Evolutionary conservation across 1,284 basidiomycete genomes (phyloP), one percentile per base, ranked within the genome.

Genomic region (Cystobasidium slooffiae): DNA sequence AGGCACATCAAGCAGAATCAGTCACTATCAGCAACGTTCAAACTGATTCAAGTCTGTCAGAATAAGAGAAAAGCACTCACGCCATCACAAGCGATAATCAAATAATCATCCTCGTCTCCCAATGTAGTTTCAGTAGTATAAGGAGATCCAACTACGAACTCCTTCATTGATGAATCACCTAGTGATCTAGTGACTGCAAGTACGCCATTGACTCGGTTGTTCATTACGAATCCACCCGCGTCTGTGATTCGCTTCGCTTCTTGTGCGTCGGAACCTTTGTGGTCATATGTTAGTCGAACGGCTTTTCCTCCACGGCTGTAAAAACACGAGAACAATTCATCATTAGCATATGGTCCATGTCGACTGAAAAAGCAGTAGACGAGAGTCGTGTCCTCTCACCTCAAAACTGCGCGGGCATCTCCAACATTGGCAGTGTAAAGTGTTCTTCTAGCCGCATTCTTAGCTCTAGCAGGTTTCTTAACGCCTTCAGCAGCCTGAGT

Each of bases 101-200:
- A 82, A 83, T 96, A 95, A 81, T 97, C 93, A 82, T 99, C 97
- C 10, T 93, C 90, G 12, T 92, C 89, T 69, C 89, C 90, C 20
- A 99, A 84, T 76, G 90, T 89, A 6, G 96, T 98, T 83, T 98
- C 94, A 18, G 97, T 99, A 16, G 97, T 99, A 83, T 97, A 99
- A 10, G 97, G 97, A 47, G 93, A 88, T 0, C 97, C 97, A 55
- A 99, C 96, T 8, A 99, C 96, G 81, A 97, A 99, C 80, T 99
- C 96, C 83, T 99, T 99, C 96, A 99, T 99, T 7, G 94, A 92
- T 0, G 93, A 91, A 82, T 99, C 97, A 59, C 97, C 97, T 55
- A 99, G 85, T 78, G 94, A 96, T 64, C 97, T 87, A 18, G 97
- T 99, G 20, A 99, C 97, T 9, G 94, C 95, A 70, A 99, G 85